A percentile compares a stretch with the other conserved stretches of the same genome.
phyloP scores from a whole-genome alignment of 2,329 filamentous ascomycete species.

The Aspergillus udagawae region DNA sequence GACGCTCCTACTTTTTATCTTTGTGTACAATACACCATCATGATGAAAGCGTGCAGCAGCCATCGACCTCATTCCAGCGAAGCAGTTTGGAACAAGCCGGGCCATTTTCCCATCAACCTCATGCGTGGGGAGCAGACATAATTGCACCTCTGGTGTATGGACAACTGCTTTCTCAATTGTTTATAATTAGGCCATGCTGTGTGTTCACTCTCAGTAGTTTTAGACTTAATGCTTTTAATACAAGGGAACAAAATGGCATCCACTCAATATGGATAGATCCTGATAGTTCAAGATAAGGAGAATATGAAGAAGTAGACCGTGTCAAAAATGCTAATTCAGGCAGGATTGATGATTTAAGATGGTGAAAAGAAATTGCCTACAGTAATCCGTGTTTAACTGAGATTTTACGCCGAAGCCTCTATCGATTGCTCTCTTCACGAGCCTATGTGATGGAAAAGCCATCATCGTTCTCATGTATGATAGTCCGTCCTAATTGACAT shows the following conservation, averaged over 20 bases:
- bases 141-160: not conserved
- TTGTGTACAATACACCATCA: not conserved
- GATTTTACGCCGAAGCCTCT: too few species aligned
- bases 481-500: too few species aligned
- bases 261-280: not conserved
- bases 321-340: too few species aligned
- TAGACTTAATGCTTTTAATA: not conserved
- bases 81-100: not conserved
- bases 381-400: too few species aligned
- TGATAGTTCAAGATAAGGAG: too few species aligned
- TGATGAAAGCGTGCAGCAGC: not conserved
- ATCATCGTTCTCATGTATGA: too few species aligned
- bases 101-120: not conserved
- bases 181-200: not conserved
- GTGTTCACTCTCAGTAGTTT: not conserved
- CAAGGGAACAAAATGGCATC: not conserved
- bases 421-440: too few species aligned
- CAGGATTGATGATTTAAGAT: too few species aligned
- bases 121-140: not conserved
- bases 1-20: conserved; percentile 3
- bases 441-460: too few species aligned
- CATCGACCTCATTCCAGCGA: not conserved
- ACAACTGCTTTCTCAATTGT: not conserved
- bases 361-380: too few species aligned
- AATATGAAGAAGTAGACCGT: too few species aligned